A percentile compares a stretch with the other conserved stretches of the same genome.
Conservation (phyloP, 2,329 filamentous ascomycete genomes). For the Ophiostoma populinum region DNA sequence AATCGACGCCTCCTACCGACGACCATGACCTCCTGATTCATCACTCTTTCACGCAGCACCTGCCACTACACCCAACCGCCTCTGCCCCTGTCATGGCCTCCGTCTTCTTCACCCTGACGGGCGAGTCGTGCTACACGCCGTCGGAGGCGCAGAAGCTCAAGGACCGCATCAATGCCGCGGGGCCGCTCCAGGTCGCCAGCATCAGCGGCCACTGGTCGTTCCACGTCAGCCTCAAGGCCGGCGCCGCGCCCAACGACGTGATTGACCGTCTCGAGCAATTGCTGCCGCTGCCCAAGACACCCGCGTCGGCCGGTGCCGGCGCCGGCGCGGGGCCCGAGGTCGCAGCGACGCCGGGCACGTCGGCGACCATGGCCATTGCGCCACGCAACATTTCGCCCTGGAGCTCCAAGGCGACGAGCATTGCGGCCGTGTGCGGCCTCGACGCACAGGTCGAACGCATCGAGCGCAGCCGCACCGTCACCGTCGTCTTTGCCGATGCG, state of each 20-base stretch:
- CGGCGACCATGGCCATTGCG: slow-evolving; percentile 47
- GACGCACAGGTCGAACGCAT: slow-evolving; percentile 55
- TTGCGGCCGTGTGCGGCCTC: slow-evolving; percentile 80
- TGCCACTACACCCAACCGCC: not conserved
- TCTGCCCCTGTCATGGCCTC: slow-evolving; percentile 7
- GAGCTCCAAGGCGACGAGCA: slow-evolving; percentile 92
- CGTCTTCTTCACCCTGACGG: slow-evolving; percentile 12
- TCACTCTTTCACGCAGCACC: slow-evolving; percentile 1
- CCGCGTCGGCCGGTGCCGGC: slow-evolving; percentile 15
- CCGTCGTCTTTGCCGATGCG: slow-evolving; percentile 40
- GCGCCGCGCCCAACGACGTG: slow-evolving; percentile 23
- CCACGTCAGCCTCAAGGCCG: slow-evolving; percentile 43
- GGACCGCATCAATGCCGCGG: slow-evolving; percentile 23
- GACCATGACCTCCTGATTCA: slow-evolving; percentile 5
- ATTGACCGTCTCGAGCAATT: slow-evolving; percentile 27
- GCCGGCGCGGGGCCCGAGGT: slow-evolving; percentile 28
- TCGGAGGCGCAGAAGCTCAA: slow-evolving; percentile 27
- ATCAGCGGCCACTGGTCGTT: slow-evolving; percentile 43
- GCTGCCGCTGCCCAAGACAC: slow-evolving; percentile 22
- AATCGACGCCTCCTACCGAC: too few species aligned
- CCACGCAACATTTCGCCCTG: slow-evolving; percentile 87
- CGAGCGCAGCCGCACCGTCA: slow-evolving; percentile 70
- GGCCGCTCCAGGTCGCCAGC: slow-evolving; percentile 26
- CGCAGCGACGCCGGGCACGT: slow-evolving; percentile 26
- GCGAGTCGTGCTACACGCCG: slow-evolving; percentile 27